These are phyloP conservation scores for Porcisia deanei DNA, from an alignment of 208 protist genomes.

Conservation along the genomic window DNA sequence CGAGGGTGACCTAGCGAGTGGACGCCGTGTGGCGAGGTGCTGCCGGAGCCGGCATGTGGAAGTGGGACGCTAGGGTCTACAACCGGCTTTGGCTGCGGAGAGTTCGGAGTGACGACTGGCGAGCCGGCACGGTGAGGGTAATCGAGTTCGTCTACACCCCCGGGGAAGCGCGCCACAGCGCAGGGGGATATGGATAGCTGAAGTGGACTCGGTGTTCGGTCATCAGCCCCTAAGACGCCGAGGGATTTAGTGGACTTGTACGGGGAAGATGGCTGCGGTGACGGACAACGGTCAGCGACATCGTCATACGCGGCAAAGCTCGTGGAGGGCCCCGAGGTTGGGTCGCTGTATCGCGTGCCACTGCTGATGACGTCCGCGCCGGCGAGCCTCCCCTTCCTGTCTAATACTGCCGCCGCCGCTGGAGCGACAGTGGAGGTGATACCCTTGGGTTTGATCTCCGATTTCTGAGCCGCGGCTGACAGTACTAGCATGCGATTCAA, in stretches of 20 bases:
- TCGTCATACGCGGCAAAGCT: constrained; percentile 2
- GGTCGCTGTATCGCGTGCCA: constrained; percentile 21
- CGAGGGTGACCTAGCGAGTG: constrained; percentile 32
- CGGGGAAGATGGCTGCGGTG: constrained; percentile 43
- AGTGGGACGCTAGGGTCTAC: constrained; percentile 75
- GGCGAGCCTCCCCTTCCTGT: constrained; percentile 15
- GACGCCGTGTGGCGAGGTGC: constrained; percentile 31
- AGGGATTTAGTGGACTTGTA: constrained; percentile 14
- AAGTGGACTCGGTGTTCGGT: constrained; percentile 59
- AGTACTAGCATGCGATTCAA: constrained; percentile 47
- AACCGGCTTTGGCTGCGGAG: constrained; percentile 47
- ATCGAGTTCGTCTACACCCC: constrained; percentile 82
- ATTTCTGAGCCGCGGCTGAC: constrained; percentile 22
- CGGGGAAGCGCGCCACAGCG: constrained; percentile 35
- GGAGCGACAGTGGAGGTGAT: neutral
- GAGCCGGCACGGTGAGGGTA: constrained; percentile 57
- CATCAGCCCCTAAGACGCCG: constrained; percentile 10
- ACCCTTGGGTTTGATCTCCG: constrained; percentile 7
- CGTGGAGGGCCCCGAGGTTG: constrained; percentile 9
- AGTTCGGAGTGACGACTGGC: constrained; percentile 31
- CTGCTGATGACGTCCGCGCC: constrained; percentile 5
- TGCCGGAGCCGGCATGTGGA: constrained; percentile 37
- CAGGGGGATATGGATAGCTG: constrained; percentile 15
- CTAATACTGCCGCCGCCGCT: neutral
- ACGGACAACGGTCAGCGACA: constrained; percentile 16